Evolutionary conservation across 257 asterid species (phyloP).

Genomic region (Ophiorrhiza pumila): DNA sequence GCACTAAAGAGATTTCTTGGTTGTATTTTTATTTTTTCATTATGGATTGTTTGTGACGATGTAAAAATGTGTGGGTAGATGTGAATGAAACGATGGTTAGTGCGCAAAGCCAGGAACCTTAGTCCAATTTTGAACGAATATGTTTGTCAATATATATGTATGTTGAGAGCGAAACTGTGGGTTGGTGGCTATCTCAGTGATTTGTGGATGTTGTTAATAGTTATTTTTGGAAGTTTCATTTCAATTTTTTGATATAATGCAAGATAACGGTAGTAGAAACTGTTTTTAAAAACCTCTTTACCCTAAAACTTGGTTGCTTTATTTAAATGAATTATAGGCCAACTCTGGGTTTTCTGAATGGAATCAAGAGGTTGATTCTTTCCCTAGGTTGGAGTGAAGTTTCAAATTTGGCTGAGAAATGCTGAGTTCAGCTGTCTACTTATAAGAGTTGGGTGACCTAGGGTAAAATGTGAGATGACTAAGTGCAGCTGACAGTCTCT

Average conservation of each 20-base stretch:
- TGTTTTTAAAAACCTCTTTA: neutral
- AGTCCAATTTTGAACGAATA: too few relatives aligned
- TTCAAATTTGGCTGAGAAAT: neutral
- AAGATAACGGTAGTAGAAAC: neutral
- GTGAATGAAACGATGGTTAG: too few relatives aligned
- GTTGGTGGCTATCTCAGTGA: too few relatives aligned
- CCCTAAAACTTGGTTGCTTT: neutral
- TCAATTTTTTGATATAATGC: neutral
- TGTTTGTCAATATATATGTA: too few relatives aligned
- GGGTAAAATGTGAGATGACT: neutral
- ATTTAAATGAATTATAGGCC: neutral
- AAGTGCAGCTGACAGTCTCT: neutral
- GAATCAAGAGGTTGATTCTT: neutral
- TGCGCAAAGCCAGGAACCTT: too few relatives aligned
- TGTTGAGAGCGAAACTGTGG: too few relatives aligned
- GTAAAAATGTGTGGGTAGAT: too few relatives aligned
- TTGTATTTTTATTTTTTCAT: too few relatives aligned
- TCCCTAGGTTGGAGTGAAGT: neutral
- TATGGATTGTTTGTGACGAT: too few relatives aligned
- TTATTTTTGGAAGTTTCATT: neutral
- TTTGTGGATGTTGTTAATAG: neutral
- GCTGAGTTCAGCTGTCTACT: too few relatives aligned
- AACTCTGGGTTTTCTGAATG: neutral
- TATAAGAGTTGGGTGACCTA: too few relatives aligned
- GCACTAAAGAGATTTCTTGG: too few relatives aligned